Conservation (phyloP, 257 asterid genomes). For the Thymus quinquecostatus region DNA sequence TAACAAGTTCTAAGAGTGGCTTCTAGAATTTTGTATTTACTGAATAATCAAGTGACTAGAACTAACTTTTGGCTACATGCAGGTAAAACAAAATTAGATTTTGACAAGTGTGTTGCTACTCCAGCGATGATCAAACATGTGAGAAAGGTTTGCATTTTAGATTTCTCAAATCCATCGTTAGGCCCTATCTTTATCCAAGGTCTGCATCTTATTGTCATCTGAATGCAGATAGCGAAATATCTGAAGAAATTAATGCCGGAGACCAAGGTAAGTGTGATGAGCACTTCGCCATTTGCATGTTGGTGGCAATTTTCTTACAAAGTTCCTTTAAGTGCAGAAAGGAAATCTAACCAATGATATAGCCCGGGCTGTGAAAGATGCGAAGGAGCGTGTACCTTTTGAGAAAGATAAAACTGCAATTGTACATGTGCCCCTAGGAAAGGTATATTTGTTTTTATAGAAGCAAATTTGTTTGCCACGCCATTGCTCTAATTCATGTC, state of each 20-base stretch:
- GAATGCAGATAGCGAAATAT: conserved; percentile 68
- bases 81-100: conserved; percentile 78
- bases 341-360: conserved; percentile 88
- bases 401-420: conserved; percentile 97
- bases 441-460: conserved; percentile 50
- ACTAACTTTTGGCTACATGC: conserved; percentile 40
- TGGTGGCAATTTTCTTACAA: conserved; percentile 33
- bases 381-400: conserved; percentile 71
- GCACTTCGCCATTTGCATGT: conserved; percentile 27
- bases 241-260: conserved; percentile 87
- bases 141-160: conserved; percentile 63
- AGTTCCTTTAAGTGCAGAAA: conserved; percentile 58
- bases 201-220: conserved; percentile 23
- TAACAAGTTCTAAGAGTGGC: background rate
- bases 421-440: conserved; percentile 95
- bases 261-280: conserved; percentile 55
- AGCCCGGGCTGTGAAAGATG: conserved; percentile 69
- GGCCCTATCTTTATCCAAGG: conserved; percentile 26
- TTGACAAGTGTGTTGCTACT: conserved; percentile 86
- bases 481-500: conserved; percentile 11
- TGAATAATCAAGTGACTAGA: conserved; percentile 4
- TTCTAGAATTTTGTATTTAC: background rate
- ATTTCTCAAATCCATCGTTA: conserved; percentile 6
- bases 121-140: conserved; percentile 82
- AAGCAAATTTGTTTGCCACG: background rate